phyloP scores from a whole-genome alignment of 352 stramenopile genomes.

The Pythium pyrilobum region DNA sequence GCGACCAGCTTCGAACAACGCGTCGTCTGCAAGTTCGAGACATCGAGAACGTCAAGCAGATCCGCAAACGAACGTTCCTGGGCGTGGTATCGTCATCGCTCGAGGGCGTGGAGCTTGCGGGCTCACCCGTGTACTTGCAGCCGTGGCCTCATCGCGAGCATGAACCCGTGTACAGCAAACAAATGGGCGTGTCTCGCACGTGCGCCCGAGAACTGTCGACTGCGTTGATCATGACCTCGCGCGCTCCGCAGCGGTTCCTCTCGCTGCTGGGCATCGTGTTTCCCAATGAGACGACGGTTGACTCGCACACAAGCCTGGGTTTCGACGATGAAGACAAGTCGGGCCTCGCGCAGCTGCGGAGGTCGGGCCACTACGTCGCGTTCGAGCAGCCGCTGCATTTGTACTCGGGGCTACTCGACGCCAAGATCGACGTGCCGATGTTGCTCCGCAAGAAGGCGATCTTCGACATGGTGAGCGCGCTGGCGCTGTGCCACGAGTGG shows the following conservation, averaged over 20 bases:
- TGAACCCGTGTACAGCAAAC: slow-evolving; percentile 38
- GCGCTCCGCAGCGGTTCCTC: slow-evolving; percentile 48
- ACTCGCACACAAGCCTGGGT: not conserved
- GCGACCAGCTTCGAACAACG: slow-evolving; percentile 19
- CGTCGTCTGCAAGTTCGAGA: slow-evolving; percentile 26
- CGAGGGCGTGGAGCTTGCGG: slow-evolving; percentile 37
- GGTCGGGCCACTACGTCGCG: slow-evolving; percentile 60
- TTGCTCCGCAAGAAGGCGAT: slow-evolving; percentile 59
- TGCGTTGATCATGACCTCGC: slow-evolving; percentile 36
- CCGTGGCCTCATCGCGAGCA: slow-evolving; percentile 75
- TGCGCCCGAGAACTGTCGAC: slow-evolving; percentile 54
- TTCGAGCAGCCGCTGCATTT: slow-evolving; percentile 79
- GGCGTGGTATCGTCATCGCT: slow-evolving; percentile 29
- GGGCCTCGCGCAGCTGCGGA: slow-evolving; percentile 21
- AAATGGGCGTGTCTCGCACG: slow-evolving; percentile 40
- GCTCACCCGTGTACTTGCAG: slow-evolving; percentile 59
- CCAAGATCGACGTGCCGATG: slow-evolving; percentile 36
- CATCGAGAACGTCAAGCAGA: slow-evolving; percentile 39
- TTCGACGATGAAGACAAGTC: not conserved
- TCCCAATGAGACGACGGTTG: slow-evolving; percentile 20
- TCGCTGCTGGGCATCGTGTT: slow-evolving; percentile 68
- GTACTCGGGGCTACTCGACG: slow-evolving; percentile 69
- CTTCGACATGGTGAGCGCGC: slow-evolving; percentile 59
- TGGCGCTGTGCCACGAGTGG: slow-evolving; percentile 61
- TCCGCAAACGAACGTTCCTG: slow-evolving; percentile 68